A percentile compares a stretch with the other conserved stretches of the same genome.
phyloP scores from a whole-genome alignment of 768 basidiomycete species.

The Fibroporia radiculosa region DNA sequence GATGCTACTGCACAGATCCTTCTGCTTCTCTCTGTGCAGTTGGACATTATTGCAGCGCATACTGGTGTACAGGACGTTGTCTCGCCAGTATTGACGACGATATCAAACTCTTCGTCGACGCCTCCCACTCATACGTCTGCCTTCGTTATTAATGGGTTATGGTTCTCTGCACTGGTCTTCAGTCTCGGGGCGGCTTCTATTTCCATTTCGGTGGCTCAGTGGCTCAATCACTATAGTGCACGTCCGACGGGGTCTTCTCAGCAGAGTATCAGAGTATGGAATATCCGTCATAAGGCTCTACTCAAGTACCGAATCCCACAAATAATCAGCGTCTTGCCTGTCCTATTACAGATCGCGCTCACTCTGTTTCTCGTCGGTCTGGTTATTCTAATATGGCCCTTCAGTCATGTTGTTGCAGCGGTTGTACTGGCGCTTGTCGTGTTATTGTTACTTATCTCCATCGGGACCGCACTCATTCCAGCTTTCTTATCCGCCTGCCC shows the following conservation, averaged over 20 bases:
- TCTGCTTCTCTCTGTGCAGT: neutral
- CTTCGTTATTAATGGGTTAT: neutral
- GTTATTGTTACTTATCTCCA: neutral
- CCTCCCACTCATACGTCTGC: no score
- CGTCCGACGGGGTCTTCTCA: conserved; percentile 3
- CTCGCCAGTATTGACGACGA: no score
- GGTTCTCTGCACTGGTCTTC: conserved; percentile 2
- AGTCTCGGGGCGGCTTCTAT: conserved; percentile 2
- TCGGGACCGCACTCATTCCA: conserved; percentile 5
- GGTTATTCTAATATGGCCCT: conserved; percentile 15
- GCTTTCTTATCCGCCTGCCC: conserved; percentile 7
- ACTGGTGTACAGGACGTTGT: no score
- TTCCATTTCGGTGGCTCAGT: conserved; percentile 3
- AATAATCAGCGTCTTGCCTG: conserved; percentile 12
- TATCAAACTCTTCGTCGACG: no score
- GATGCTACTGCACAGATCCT: neutral
- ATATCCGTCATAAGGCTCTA: conserved; percentile 19
- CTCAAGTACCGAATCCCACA: conserved; percentile 11
- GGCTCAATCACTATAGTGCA: neutral
- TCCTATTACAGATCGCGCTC: conserved; percentile 13
- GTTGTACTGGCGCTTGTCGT: conserved; percentile 6
- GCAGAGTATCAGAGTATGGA: conserved; percentile 14
- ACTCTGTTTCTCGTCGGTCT: conserved; percentile 15
- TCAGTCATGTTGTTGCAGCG: conserved; percentile 11
- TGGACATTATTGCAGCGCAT: neutral